These are phyloP conservation scores for Camellia japonica DNA, from an alignment of 148 eudicot species.

Conservation along the genomic window DNA sequence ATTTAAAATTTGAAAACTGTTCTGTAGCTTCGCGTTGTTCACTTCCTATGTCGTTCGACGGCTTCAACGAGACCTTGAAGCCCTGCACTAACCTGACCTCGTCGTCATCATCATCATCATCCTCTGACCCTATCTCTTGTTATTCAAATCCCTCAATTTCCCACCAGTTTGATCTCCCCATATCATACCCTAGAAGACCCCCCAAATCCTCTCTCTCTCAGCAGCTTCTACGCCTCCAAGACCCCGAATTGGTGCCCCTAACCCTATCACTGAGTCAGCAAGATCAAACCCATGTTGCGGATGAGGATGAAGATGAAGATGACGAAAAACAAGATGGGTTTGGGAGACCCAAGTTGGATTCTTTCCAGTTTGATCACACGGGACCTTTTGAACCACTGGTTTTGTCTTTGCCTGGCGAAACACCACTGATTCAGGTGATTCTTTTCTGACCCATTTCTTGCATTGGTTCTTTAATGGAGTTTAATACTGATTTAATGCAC, in stretches of 20 bases:
- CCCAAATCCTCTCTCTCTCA: constrained; percentile 68
- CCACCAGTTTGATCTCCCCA: constrained; percentile 19
- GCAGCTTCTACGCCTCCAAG: constrained; percentile 60
- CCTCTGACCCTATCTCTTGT: constrained; percentile 14
- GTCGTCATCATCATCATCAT: constrained; percentile 15
- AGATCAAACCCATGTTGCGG: constrained; percentile 18
- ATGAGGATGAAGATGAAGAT: constrained; percentile 31
- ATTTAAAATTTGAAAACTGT: not conserved
- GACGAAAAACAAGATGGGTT: constrained; percentile 25
- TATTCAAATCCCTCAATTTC: constrained; percentile 23
- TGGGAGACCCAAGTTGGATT: constrained; percentile 42
- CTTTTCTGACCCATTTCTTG: not conserved
- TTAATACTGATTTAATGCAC: not conserved
- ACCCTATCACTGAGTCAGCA: constrained; percentile 17
- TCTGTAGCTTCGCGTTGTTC: not conserved
- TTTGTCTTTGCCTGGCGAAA: constrained; percentile 51
- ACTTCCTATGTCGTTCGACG: constrained; percentile 43
- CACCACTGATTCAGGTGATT: constrained; percentile 65
- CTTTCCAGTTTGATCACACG: constrained; percentile 48
- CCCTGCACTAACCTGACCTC: constrained; percentile 33
- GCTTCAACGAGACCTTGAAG: constrained; percentile 54
- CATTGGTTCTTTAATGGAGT: not conserved
- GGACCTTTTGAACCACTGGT: constrained; percentile 79
- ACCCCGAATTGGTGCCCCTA: constrained; percentile 33
- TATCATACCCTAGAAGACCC: constrained; percentile 51